Evolutionary conservation across 73 alveolate genomes (phyloP).

Genomic region (Symbiodinium natans): DNA sequence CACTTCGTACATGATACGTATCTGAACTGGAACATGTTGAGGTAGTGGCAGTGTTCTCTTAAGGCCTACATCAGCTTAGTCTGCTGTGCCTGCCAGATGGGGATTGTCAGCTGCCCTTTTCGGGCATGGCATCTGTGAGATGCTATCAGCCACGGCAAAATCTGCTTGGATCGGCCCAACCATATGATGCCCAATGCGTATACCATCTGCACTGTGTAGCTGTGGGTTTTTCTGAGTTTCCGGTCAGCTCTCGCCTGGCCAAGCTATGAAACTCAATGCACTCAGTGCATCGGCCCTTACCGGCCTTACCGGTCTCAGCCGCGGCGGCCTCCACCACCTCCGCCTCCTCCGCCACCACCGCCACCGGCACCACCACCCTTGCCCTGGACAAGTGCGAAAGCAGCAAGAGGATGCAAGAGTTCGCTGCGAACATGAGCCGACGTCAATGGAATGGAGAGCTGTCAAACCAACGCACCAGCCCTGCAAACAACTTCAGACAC

Average conservation of each 20-base stretch:
- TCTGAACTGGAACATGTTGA: no score
- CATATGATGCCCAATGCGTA: not conserved
- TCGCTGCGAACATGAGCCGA: no score
- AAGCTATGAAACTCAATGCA: not conserved
- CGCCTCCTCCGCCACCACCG: not conserved
- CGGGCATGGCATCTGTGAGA: not conserved
- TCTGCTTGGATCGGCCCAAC: not conserved
- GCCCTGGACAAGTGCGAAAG: not conserved
- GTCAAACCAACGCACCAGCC: no score
- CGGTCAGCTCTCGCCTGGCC: slow-evolving; percentile 5
- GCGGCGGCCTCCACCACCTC: not conserved
- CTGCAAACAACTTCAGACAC: no score
- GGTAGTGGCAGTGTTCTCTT: no score
- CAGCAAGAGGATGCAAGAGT: not conserved
- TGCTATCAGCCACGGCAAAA: not conserved
- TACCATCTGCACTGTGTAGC: not conserved
- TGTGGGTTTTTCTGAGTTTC: not conserved
- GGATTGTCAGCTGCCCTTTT: not conserved
- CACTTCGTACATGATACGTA: no score
- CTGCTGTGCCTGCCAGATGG: not conserved
- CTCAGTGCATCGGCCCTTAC: no score
- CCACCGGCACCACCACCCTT: slow-evolving; percentile 14
- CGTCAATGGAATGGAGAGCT: no score
- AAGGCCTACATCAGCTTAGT: not conserved
- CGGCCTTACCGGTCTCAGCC: not conserved